Base-by-base conservation (phyloP, 1,284 basidiomycete species). In the Inonotus obliquus region DNA sequence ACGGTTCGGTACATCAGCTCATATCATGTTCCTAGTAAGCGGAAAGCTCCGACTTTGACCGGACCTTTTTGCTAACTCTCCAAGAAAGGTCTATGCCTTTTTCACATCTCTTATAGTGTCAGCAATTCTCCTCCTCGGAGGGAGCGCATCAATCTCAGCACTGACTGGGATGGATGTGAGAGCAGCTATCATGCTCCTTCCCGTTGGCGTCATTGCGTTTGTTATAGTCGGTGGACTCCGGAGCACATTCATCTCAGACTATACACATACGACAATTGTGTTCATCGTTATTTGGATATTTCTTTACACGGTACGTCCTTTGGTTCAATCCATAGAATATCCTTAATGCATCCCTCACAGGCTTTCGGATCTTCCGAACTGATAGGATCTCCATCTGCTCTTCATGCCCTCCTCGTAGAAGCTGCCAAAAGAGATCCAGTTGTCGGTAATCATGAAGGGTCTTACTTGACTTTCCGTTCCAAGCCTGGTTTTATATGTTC, bases 121-220 rank as follows among this genome's bases (percentile, higher is more conserved):
- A 27, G 54, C 55, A 27, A 45, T 54, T 39, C 44, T 63, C 35
- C 39, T 63, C 70, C 78, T 87, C 57, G 91, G 91, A 17, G 91
- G 91, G 0, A 85, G 84, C 0, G 91, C 90, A 0, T 92, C 91
- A 0, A 89, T 94, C 21, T 86, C 84, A 6, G 84, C 84, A 57
- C 75, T 96, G 49, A 94, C 93, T 0, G 91, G 90, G 0, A 92
- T 93, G 87, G 83, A 79, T 69, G 89, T 87, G n/a, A 79, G 89
- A 61, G 91, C 91, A 2, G 88, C 89, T 0, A 89, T 87, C 70
- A 92, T 93, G 77, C 77, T 94, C 25, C 85, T 91, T 13, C 87
- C 87, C 0, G 67, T 83, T 37, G 62, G 62, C 1, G 82, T 82
- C 17, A 82, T 85, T 2, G 75, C 81, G 1, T 81, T 84, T 54